Evolutionary conservation across 768 basidiomycete species (phyloP), one percentile per base, ranked within the genome.

Genomic region (Krasilnikovozyma curviuscula): DNA sequence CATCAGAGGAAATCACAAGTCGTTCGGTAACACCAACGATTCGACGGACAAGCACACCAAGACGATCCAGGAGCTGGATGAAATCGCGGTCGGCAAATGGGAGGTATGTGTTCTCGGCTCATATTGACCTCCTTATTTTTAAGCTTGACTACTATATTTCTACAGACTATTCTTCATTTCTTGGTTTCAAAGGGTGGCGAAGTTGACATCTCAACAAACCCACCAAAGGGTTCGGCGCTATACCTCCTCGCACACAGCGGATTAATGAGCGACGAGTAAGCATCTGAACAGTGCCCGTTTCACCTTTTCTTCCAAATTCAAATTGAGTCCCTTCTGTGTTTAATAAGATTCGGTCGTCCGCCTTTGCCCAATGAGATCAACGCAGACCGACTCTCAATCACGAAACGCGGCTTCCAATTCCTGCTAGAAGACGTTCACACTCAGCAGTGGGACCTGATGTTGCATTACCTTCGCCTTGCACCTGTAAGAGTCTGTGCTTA

Each of bases 381-480:
- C 46, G 43, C 59, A 0, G 56, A 63, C 21, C 42, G 57, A 7
- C 46, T 63, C 8, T 64, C 60, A 8, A 98, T 98, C 62, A 95
- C 89, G 13, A 91, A 86, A 14, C 71, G 76, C 12, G 93, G 93
- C 9, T 97, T 98, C 62, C 91, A 95, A 60, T 97, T 98, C 61
- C 73, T 98, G 40, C 73, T 98, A 21, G 82, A 93, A 61, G 79
- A 88, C 25, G 82, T 91, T 19, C 84, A 93, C 57, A 83, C 78
- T 25, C 93, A 98, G 61, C 67, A 97, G 16, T 98, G 93, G 93
- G 84, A 84, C 60, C 68, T 97, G 29, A 66, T 98, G 52, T 72
- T 95, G 27, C 82, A 85, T 56, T 98, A 95, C 62, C 68, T 98
- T 40, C 73, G 78, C 53, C 75, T 83, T 67, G 78, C 79, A 21